Conservation (phyloP, 345 rosid genomes). For the Mercurialis annua region DNA sequence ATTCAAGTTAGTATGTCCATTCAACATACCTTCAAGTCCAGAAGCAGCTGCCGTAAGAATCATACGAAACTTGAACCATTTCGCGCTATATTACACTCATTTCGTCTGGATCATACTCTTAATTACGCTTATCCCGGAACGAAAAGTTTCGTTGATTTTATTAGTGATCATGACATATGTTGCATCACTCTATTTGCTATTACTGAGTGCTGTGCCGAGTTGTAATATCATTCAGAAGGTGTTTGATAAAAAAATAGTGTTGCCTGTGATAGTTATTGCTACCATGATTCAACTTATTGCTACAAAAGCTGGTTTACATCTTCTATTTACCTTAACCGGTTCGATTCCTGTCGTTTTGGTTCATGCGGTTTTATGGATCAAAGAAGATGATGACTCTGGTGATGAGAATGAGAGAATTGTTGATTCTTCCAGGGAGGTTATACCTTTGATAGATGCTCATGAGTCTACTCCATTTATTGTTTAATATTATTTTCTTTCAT, state of each 20-base stretch:
- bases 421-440: too few species aligned
- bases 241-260: constrained; percentile 19
- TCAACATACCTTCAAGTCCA: background rate
- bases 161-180: too few species aligned
- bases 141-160: too few species aligned
- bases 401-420: too few species aligned
- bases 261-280: constrained; percentile 10
- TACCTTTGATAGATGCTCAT: too few species aligned
- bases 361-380: constrained; percentile 31
- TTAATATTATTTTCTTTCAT: too few species aligned
- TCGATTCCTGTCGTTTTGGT: constrained; percentile 22
- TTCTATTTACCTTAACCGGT: constrained; percentile 19
- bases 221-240: background rate
- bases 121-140: too few species aligned
- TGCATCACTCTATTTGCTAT: background rate
- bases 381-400: background rate
- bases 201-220: constrained; percentile 15
- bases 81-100: constrained; percentile 19
- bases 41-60: constrained; percentile 23
- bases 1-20: too few species aligned
- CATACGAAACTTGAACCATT: constrained; percentile 18
- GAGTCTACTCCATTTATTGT: too few species aligned
- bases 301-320: constrained; percentile 23
- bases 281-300: constrained; percentile 6
- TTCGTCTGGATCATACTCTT: too few species aligned